phyloP scores from a whole-genome alignment of 257 asterid genomes.

The Henckelia pumila region DNA sequence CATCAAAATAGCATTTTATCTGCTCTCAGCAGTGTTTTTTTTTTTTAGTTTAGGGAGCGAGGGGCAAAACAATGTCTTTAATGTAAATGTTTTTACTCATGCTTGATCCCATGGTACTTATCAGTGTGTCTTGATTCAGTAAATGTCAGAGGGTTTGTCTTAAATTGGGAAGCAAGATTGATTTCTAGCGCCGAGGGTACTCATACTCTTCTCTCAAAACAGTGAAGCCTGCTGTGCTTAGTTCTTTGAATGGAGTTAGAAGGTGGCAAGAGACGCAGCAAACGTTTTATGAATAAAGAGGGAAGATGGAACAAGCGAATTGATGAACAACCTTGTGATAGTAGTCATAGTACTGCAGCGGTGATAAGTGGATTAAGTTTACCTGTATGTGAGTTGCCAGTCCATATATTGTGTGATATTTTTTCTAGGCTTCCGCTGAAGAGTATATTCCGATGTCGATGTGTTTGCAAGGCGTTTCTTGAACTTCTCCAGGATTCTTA shows the following conservation, averaged over 20 bases:
- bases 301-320: slow-evolving; percentile 6
- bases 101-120: neutral
- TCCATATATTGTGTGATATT: slow-evolving; percentile 37
- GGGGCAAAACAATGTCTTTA: neutral
- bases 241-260: slow-evolving; percentile 25
- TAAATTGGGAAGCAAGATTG: neutral
- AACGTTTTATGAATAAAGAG: slow-evolving; percentile 8
- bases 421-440: slow-evolving; percentile 50
- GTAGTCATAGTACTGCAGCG: slow-evolving; percentile 10
- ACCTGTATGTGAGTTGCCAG: slow-evolving; percentile 49
- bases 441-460: slow-evolving; percentile 36
- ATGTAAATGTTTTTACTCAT: neutral
- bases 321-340: neutral
- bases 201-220: neutral
- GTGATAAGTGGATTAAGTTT: neutral
- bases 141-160: neutral
- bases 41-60: too few relatives aligned
- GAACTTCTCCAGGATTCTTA: slow-evolving; percentile 47
- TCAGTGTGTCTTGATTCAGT: neutral
- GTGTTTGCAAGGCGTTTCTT: slow-evolving; percentile 38
- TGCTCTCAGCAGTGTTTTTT: neutral
- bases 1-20: neutral
- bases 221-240: slow-evolving; percentile 15
- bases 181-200: neutral
- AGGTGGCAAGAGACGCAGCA: slow-evolving; percentile 26